Conservation (phyloP, 805 yeast species). For the Nakazawaea populi region DNA sequence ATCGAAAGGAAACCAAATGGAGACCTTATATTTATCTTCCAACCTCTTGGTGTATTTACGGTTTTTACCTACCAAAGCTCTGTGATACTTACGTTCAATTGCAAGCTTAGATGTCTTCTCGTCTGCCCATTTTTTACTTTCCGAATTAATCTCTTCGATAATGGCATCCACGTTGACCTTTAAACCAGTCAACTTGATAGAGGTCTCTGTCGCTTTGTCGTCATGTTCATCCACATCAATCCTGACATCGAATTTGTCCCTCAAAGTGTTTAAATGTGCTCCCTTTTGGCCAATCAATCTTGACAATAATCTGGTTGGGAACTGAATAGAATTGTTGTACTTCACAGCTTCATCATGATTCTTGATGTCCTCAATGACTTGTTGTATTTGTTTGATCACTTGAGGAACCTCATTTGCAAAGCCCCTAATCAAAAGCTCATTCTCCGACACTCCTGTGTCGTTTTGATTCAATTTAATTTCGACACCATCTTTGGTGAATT, state of each 20-base stretch:
- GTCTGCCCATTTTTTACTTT: slow-evolving; percentile 77
- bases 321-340: slow-evolving; percentile 40
- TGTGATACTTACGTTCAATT: slow-evolving; percentile 74
- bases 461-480: slow-evolving; percentile 46
- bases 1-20: slow-evolving; percentile 65
- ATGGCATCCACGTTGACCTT: slow-evolving; percentile 76
- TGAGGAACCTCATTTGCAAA: slow-evolving; percentile 52
- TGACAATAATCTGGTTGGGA: slow-evolving; percentile 65
- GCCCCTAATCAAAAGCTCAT: slow-evolving; percentile 67
- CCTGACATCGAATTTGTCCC: slow-evolving; percentile 69
- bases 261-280: slow-evolving; percentile 56
- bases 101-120: slow-evolving; percentile 59
- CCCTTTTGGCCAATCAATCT: slow-evolving; percentile 92
- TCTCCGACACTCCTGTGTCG: slow-evolving; percentile 30
- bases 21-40: slow-evolving; percentile 81
- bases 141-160: slow-evolving; percentile 46
- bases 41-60: slow-evolving; percentile 80
- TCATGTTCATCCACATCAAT: slow-evolving; percentile 64
- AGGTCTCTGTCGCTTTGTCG: slow-evolving; percentile 31
- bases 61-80: slow-evolving; percentile 75
- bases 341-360: slow-evolving; percentile 32
- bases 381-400: slow-evolving; percentile 45
- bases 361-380: slow-evolving; percentile 42
- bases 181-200: slow-evolving; percentile 66
- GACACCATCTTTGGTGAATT: slow-evolving; percentile 24